phyloP scores from a whole-genome alignment of 2,329 filamentous ascomycete genomes.

The Penicillium sp. region DNA sequence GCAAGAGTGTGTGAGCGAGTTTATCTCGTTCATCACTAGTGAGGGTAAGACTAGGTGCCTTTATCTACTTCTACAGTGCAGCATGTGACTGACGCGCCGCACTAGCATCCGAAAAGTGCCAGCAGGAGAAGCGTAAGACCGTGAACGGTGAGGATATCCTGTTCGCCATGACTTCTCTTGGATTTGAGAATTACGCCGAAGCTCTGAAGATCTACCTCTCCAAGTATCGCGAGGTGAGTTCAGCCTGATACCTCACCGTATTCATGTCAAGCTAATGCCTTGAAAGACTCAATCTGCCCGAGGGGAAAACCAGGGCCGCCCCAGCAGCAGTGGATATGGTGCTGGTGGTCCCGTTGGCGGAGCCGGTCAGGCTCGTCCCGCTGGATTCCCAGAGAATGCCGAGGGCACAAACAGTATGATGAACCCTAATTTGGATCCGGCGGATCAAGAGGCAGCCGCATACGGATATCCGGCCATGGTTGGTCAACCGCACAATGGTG shows the following conservation, averaged over 20 bases:
- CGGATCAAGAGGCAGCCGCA: constrained; percentile 49
- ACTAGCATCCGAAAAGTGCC: constrained; percentile 95
- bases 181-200: constrained; percentile 98
- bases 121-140: constrained; percentile 98
- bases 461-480: constrained; percentile 54
- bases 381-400: constrained; percentile 42
- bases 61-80: not conserved
- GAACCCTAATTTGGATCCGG: constrained; percentile 48
- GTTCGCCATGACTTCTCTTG: constrained; percentile 97
- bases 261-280: constrained; percentile 44
- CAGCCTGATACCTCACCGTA: constrained; percentile 31
- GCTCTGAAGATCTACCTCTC: constrained; percentile 97
- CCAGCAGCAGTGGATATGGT: constrained; percentile 53
- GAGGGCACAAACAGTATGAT: constrained; percentile 51
- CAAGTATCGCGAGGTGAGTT: constrained; percentile 95
- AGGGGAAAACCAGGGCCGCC: constrained; percentile 65
- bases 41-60: constrained; percentile 70
- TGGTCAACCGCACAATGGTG: constrained; percentile 52
- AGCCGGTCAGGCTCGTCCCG: constrained; percentile 33
- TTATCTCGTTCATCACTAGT: constrained; percentile 99
- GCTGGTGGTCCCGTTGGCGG: constrained; percentile 45
- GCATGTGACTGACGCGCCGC: constrained; percentile 3
- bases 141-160: constrained; percentile 98
- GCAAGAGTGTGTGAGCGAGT: constrained; percentile 99
- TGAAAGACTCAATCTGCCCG: constrained; percentile 76